Conservation (phyloP, 805 yeast species). For the Saccharomycopsis capsularis region DNA sequence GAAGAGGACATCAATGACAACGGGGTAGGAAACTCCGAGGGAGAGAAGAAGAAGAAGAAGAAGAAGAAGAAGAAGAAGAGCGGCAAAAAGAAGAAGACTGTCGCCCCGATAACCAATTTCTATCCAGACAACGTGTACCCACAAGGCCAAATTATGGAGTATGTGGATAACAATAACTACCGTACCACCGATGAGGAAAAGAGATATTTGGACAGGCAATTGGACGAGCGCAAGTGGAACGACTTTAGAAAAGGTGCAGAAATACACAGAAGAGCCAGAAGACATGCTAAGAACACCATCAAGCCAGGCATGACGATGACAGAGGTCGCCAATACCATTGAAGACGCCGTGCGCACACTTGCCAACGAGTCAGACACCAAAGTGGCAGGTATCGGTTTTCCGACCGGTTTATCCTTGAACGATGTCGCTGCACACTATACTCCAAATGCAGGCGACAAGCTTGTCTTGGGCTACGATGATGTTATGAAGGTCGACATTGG, state of each 20-base stretch:
- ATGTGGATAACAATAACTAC: conserved; percentile 57
- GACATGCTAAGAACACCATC: conserved; percentile 62
- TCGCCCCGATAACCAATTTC: conserved; percentile 56
- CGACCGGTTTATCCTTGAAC: conserved; percentile 93
- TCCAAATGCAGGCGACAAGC: conserved; percentile 90
- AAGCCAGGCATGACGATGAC: conserved; percentile 90
- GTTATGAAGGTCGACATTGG: conserved; percentile 97
- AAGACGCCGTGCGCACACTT: conserved; percentile 71
- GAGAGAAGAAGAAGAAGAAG: conserved; percentile 27
- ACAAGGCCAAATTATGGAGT: conserved; percentile 82
- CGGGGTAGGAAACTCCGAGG: no score
- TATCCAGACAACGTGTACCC: conserved; percentile 74
- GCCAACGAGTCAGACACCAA: conserved; percentile 44
- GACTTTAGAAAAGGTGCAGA: conserved; percentile 96
- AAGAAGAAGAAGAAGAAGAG: conserved; percentile 55
- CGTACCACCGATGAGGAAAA: conserved; percentile 84
- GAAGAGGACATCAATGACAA: neutral
- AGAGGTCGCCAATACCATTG: conserved; percentile 85
- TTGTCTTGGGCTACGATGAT: conserved; percentile 75
- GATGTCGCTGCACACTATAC: conserved; percentile 97
- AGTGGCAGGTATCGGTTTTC: conserved; percentile 90
- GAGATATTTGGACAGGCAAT: conserved; percentile 65
- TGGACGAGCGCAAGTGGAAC: conserved; percentile 57
- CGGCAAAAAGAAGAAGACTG: conserved; percentile 46
- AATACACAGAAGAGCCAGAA: conserved; percentile 86